These are phyloP conservation scores for Lachnellula willkommii DNA, from an alignment of 2,329 filamentous ascomycete genomes.

Conservation along the genomic window DNA sequence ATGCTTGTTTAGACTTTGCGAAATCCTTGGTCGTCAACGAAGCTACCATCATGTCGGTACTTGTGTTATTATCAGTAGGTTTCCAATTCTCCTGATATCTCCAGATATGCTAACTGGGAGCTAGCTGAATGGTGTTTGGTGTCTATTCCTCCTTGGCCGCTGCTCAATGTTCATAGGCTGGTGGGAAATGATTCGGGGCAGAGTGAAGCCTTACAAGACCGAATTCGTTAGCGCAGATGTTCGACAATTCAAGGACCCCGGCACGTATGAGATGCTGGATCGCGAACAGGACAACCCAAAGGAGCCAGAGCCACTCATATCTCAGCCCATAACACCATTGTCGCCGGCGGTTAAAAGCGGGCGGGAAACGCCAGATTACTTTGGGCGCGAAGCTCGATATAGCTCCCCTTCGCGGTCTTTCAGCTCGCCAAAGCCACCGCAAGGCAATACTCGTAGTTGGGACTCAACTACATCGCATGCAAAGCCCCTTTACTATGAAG, in stretches of 20 bases:
- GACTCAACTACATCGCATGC: conserved; percentile 24
- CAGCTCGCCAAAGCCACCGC: conserved; percentile 40
- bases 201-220: conserved; percentile 47
- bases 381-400: conserved; percentile 42
- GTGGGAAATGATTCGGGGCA: conserved; percentile 56
- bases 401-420: conserved; percentile 43
- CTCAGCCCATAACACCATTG: conserved; percentile 21
- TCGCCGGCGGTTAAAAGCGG: conserved; percentile 25
- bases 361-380: conserved; percentile 33
- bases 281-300: conserved; percentile 33
- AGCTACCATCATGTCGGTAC: conserved; percentile 70
- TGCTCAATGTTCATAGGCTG: conserved; percentile 83
- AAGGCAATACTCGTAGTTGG: conserved; percentile 14
- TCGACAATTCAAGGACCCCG: conserved; percentile 55
- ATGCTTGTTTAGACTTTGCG: conserved; percentile 59
- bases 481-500: conserved; percentile 14
- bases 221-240: conserved; percentile 88
- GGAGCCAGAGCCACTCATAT: conserved; percentile 24
- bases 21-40: conserved; percentile 63
- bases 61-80: conserved; percentile 75
- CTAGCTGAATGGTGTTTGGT: conserved; percentile 79
- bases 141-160: conserved; percentile 73
- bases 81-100: background rate
- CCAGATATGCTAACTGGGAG: conserved; percentile 22
- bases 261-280: conserved; percentile 76